Evolutionary conservation across 345 rosid genomes (phyloP).

Genomic region (Psidium guajava): DNA sequence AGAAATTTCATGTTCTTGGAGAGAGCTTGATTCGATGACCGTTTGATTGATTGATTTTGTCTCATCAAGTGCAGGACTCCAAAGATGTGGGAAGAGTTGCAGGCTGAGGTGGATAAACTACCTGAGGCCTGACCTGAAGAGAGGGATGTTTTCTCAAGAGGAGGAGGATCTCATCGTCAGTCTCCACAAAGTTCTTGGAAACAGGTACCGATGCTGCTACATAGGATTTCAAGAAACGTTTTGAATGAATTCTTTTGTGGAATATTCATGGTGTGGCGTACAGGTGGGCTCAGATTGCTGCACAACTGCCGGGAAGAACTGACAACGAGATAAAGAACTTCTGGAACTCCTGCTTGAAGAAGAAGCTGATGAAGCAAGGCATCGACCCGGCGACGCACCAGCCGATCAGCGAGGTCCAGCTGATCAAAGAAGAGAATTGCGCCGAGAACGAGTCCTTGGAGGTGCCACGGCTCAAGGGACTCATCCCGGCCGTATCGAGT

Average conservation of each 20-base stretch:
- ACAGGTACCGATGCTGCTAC: constrained; percentile 11
- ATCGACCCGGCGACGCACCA: constrained; percentile 60
- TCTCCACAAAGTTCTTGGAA: constrained; percentile 28
- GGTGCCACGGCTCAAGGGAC: not conserved
- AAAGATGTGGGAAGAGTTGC: constrained; percentile 87
- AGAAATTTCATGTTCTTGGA: not conserved
- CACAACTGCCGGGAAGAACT: constrained; percentile 55
- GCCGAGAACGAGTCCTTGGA: constrained; percentile 1
- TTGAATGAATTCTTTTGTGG: not conserved
- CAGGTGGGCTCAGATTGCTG: constrained; percentile 71
- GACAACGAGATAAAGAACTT: constrained; percentile 66
- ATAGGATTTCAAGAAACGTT: not conserved
- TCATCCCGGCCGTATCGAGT: constrained; percentile 5
- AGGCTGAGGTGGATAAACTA: constrained; percentile 90
- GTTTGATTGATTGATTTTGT: not conserved
- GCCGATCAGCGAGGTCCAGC: constrained; percentile 12
- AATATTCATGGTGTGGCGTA: not conserved
- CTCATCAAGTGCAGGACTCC: constrained; percentile 27
- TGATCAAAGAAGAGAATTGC: constrained; percentile 17
- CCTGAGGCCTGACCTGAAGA: constrained; percentile 83
- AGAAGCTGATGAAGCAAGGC: constrained; percentile 64
- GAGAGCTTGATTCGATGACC: not conserved
- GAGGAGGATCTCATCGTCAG: constrained; percentile 31
- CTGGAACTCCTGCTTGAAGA: constrained; percentile 63
- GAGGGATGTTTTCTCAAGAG: constrained; percentile 40